Evolutionary conservation across 257 asterid species (phyloP), one percentile per base, ranked within the genome.

Genomic region (Ilex aquifolium): DNA sequence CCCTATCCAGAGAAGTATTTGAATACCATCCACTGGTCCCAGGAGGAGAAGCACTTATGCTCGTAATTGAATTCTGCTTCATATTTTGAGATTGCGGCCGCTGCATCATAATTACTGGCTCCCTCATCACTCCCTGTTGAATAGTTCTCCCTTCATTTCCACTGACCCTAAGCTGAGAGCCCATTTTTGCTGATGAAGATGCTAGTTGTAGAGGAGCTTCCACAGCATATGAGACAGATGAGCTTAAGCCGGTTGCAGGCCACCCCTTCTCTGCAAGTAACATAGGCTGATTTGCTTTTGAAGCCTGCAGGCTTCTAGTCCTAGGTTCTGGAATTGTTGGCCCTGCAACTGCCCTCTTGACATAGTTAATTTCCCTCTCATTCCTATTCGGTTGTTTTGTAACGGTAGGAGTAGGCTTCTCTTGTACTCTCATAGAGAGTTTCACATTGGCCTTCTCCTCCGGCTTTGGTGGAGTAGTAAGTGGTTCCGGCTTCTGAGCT

Each of bases 401-500:
- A 50, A 50, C 2, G 8, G 56, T 50, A 50, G 56, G 1, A 21
- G 27, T 36, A 36, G 2, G 30, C 27, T 17, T 53, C 30, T 17
- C 57, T 53, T 53, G 57, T 15, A 8, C n/a, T 7, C 27, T 17
- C 30, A 53, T 53, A 2, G 57, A 7, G 30, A 7, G 57, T 27
- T 17, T 53, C 15, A 21, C 10, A 17, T 53, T 53, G 30, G 57
- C 15, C 2, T 6, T 53, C 30, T 53, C 30, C 30, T 53, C 57
- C 4, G 27, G 57, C 57, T 53, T 53, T 53, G 57, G 57, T 53
- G 31, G 57, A 14, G 57, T 21, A 21, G 15, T 27, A 53, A 27
- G 57, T 53, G 27, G 57, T 53, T 53, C 57, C 27, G 11, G 57
- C 57, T 21, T 53, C 57, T 53, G 57, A 10, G 11, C 15, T 53